Evolutionary conservation across 179 eudicot species (phyloP), one percentile per base, ranked within the genome.

Genomic region (Gypsophila paniculata): DNA sequence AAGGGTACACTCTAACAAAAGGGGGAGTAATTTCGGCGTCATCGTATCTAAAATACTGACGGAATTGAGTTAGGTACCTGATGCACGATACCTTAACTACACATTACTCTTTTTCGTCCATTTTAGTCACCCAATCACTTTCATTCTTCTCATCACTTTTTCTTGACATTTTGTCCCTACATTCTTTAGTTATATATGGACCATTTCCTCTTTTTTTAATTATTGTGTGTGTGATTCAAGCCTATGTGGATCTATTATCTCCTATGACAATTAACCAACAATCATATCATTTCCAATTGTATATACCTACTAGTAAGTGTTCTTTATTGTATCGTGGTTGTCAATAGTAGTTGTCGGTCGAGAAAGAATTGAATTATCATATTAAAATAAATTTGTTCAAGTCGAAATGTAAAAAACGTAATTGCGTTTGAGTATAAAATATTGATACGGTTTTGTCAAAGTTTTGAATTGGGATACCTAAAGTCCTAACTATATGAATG

Each of bases 81-180:
- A 79, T 71, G 65, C 73, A 66, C 32, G 82, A 79, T 75, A 71
- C 79, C 79, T 79, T 75, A 79, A 79, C 75, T 65, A 46, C 65
- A 49, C 5, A 69, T 75, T 53, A 71, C 75, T 52, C 76, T 23
- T 38, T 23, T 23, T 11, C 10, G 11, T 18, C 18, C 8, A 4
- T 9, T 19, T 42, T 10, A 58, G 74, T 12, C 61, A 14, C 14
- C 42, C 70, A 25, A 18, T 64, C 60, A 19, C 52, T 65, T 69
- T 53, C 69, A 12, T 39, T 25, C 7, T 8, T 67, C 57, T 65
- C 39, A 46, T 23, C 52, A 46, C 61, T 26, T 60, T 75, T 72
- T 9, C 9, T 46, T 9, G 5, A 13, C 61, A 32, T 39, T 74
- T 58, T 14, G 71, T 74, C 76, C 76, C 76, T 44, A 74, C 70